Evolutionary conservation across 805 yeast genomes (phyloP).

Genomic region (Barnettozyma sucrosica): DNA sequence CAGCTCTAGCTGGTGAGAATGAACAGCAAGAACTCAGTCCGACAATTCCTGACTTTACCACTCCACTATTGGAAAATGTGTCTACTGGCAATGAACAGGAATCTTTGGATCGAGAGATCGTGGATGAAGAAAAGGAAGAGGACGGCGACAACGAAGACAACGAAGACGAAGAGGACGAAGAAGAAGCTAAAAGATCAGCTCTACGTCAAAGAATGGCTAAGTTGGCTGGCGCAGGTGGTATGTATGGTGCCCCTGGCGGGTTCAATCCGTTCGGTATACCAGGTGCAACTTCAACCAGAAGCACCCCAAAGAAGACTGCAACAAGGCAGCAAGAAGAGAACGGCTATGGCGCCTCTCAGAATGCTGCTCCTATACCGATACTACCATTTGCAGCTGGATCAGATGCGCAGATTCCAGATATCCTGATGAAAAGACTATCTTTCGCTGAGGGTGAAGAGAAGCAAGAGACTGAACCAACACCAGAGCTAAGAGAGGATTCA

Average conservation of each 20-base stretch:
- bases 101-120: conserved; percentile 20
- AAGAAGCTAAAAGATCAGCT: conserved; percentile 67
- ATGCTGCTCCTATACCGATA: conserved; percentile 40
- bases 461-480: conserved; percentile 10
- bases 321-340: conserved; percentile 20
- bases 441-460: conserved; percentile 10
- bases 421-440: conserved; percentile 12
- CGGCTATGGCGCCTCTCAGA: conserved; percentile 14
- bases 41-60: not conserved
- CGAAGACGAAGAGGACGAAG: conserved; percentile 55
- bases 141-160: conserved; percentile 43
- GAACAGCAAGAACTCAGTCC: not conserved
- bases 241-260: conserved; percentile 25
- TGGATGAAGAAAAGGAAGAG: conserved; percentile 26
- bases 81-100: conserved; percentile 8
- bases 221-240: conserved; percentile 75
- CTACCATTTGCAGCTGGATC: conserved; percentile 40
- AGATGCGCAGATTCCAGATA: conserved; percentile 22
- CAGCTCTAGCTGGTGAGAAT: not conserved
- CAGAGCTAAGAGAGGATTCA: conserved; percentile 2
- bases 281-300: conserved; percentile 28
- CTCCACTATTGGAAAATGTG: not conserved
- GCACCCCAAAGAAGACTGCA: conserved; percentile 14
- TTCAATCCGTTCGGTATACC: conserved; percentile 39
- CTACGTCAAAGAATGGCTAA: conserved; percentile 95